These are phyloP conservation scores for Mayamaea pseudoterrestris DNA, from an alignment of 108 stramenopile genomes.

Conservation along the genomic window DNA sequence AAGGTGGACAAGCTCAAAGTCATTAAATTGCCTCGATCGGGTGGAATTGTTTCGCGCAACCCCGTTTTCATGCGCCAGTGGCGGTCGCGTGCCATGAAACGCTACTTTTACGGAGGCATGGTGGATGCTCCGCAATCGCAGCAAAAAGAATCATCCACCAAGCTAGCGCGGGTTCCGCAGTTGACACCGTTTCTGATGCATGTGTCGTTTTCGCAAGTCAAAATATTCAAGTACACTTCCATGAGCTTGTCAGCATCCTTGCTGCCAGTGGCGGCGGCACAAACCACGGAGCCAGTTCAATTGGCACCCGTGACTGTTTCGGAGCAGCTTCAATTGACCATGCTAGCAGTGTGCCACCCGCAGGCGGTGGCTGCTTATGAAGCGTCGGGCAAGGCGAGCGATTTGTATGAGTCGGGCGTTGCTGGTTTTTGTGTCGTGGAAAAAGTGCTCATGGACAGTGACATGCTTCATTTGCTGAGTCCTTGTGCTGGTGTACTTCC, in stretches of 20 bases:
- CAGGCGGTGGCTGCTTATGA: slow-evolving; percentile 50
- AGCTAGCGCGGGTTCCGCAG: slow-evolving; percentile 29
- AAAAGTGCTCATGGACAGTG: slow-evolving; percentile 51
- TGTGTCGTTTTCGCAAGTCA: slow-evolving; percentile 41
- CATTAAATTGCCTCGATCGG: slow-evolving; percentile 74
- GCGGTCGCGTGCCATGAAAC: slow-evolving; percentile 47
- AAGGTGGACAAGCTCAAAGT: slow-evolving; percentile 34
- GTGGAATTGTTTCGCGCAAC: slow-evolving; percentile 64
- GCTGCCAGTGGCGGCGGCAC: slow-evolving; percentile 69
- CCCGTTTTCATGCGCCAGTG: slow-evolving; percentile 45
- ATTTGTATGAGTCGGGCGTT: slow-evolving; percentile 58
- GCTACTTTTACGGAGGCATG: slow-evolving; percentile 71
- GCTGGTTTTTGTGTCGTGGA: slow-evolving; percentile 80
- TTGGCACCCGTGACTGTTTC: slow-evolving; percentile 9
- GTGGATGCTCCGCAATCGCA: slow-evolving; percentile 4
- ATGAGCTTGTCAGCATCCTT: slow-evolving; percentile 58
- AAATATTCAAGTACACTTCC: slow-evolving; percentile 49
- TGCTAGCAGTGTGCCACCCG: slow-evolving; percentile 81
- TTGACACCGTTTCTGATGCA: slow-evolving; percentile 66
- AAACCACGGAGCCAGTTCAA: slow-evolving; percentile 76
- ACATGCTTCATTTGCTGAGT: slow-evolving; percentile 53
- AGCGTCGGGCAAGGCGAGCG: slow-evolving; percentile 36
- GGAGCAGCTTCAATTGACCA: slow-evolving; percentile 23
- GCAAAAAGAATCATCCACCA: slow-evolving; percentile 12
- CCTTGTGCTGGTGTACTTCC: slow-evolving; percentile 74